Evolutionary conservation across 768 basidiomycete species (phyloP), one percentile per base, ranked within the genome.

Genomic region (Crucibulum laeve): DNA sequence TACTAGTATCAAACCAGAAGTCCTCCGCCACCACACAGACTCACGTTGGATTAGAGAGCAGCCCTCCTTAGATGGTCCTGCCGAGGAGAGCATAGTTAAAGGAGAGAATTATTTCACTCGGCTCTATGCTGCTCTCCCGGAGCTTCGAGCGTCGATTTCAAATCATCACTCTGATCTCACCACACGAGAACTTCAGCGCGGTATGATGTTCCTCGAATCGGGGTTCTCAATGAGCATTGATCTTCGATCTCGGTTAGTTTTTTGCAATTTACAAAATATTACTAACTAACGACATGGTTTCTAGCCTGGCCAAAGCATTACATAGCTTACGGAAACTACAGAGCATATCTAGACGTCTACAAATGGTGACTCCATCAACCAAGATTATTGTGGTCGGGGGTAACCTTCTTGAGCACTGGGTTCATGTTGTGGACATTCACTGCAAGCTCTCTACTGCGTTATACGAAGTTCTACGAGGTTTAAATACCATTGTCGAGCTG

Each of bases 151-250:
- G 4, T 70, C 76, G 2, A 66, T 91, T 19, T 67, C 76, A 5
- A 60, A 71, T 36, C 95, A 97, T 60, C 88, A 93, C 57, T 58
- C 73, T 0, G 96, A 98, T 56, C 54, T 98, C 37, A 74, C 79
- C 7, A 91, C 90, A n/a, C 83, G 87, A 11, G 95, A 98, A 46
- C 68, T 97, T 14, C 84, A 85, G 55, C 76, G 91, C 48, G 89
- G 85, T 5, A 60, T 87, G 14, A 81, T 77, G 50, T 76, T 87
- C 44, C 71, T 91, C 4, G 92, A 97, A 60, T 91, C 85, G 32
- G 75, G 80, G 2, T 85, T 91, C 58, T 74, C 73, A 3, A 63
- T 84, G 38, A 85, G 85, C 1, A 51, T 93, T 13, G 73, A 75
- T 26, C 60, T 78, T 22, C 71, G 91, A 57, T 61, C 76, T 24